phyloP scores from a whole-genome alignment of 345 rosid genomes.

The Bruguiera gymnorhiza region DNA sequence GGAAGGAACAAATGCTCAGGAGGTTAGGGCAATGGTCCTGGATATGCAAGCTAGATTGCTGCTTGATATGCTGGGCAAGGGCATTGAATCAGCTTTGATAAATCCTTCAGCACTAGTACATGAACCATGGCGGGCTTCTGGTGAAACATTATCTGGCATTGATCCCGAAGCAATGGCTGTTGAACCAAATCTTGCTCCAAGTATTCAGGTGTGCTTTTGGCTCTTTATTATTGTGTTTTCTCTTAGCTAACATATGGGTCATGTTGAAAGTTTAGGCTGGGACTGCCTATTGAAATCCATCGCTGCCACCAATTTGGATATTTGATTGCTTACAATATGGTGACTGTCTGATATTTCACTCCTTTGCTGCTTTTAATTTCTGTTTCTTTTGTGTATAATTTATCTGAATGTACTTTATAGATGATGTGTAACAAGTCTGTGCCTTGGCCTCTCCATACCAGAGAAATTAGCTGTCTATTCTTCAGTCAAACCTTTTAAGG shows the following conservation, averaged over 20 bases:
- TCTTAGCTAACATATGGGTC: neutral
- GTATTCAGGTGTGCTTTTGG: conserved; percentile 55
- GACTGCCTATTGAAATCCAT: conserved; percentile 1
- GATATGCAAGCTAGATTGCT: conserved; percentile 98
- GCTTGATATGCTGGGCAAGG: conserved; percentile 98
- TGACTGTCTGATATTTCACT: neutral
- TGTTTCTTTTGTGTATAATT: neutral
- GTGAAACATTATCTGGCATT: conserved; percentile 62
- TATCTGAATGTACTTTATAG: too few species aligned
- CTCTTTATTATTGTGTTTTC: conserved; percentile 3
- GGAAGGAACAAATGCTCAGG: conserved; percentile 99
- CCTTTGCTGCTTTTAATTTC: neutral
- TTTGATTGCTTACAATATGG: neutral
- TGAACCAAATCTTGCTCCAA: conserved; percentile 79
- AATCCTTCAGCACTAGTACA: conserved; percentile 84
- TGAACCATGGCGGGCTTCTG: conserved; percentile 88
- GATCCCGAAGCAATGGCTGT: conserved; percentile 96
- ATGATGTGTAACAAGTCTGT: too few species aligned
- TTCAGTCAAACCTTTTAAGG: too few species aligned
- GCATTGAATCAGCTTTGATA: conserved; percentile 92
- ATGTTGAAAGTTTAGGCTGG: neutral
- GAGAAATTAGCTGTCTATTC: too few species aligned
- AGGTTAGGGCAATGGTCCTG: conserved; percentile 99
- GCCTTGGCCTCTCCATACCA: too few species aligned
- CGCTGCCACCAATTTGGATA: neutral